phyloP scores from a whole-genome alignment of 768 basidiomycete genomes.

The Porphyrellus cyaneotinctus region DNA sequence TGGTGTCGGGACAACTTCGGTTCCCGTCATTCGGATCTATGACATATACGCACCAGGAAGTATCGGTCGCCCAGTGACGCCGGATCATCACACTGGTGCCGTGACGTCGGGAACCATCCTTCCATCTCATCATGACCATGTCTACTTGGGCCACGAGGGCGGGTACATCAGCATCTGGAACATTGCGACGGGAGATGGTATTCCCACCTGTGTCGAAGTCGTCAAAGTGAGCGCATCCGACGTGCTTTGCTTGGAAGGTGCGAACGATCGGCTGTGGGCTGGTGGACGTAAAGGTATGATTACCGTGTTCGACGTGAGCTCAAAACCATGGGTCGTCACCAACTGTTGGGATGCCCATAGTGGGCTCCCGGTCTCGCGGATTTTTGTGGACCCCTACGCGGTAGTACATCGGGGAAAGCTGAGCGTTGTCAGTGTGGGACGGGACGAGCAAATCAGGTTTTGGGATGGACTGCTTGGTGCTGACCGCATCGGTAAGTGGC shows the following conservation, averaged over 20 bases:
- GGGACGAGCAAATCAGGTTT: conserved; percentile 66
- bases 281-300: conserved; percentile 82
- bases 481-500: conserved; percentile 80
- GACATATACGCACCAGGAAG: conserved; percentile 64
- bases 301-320: conserved; percentile 69
- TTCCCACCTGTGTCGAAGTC: conserved; percentile 66
- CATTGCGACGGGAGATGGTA: conserved; percentile 47
- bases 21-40: conserved; percentile 78
- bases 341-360: conserved; percentile 86
- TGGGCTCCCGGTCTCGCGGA: conserved; percentile 55
- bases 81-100: conserved; percentile 71
- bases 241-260: conserved; percentile 80
- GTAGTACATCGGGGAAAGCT: conserved; percentile 66
- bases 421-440: conserved; percentile 70
- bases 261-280: conserved; percentile 81
- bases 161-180: conserved; percentile 86
- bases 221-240: conserved; percentile 79
- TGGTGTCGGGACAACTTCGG: conserved; percentile 39
- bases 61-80: conserved; percentile 50
- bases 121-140: conserved; percentile 57
- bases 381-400: conserved; percentile 70
- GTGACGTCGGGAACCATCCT: conserved; percentile 79
- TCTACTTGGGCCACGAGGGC: conserved; percentile 90
- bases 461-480: conserved; percentile 89
- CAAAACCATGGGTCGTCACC: conserved; percentile 78